phyloP scores from a whole-genome alignment of 148 eudicot species.

The Drosera capensis region DNA sequence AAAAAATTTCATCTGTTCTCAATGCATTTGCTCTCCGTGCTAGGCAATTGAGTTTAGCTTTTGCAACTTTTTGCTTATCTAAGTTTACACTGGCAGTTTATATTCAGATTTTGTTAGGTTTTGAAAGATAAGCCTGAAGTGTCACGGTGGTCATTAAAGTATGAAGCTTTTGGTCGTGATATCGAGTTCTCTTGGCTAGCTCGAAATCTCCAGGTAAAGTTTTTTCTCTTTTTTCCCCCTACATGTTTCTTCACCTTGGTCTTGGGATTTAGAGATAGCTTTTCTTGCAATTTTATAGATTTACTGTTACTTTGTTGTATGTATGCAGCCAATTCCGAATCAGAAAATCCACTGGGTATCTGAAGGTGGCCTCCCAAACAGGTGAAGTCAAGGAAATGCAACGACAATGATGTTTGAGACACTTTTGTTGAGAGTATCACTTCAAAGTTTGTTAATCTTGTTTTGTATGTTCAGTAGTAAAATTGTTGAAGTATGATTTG shows the following conservation, averaged over 20 bases:
- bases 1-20: too few relatives aligned
- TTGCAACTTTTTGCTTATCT: constrained; percentile 2
- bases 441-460: not conserved
- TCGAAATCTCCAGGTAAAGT: constrained; percentile 92
- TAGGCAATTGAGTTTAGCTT: too few relatives aligned
- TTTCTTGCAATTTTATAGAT: too few relatives aligned
- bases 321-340: constrained; percentile 72
- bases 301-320: too few relatives aligned
- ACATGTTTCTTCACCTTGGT: not conserved
- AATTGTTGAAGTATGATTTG: constrained; percentile 2
- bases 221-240: not conserved
- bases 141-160: constrained; percentile 78
- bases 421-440: too few relatives aligned
- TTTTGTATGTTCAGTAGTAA: not conserved
- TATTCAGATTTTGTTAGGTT: constrained; percentile 18
- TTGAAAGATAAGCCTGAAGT: constrained; percentile 76
- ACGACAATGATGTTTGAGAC: not conserved
- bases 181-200: constrained; percentile 97
- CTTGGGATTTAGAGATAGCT: constrained; percentile 3
- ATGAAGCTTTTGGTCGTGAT: constrained; percentile 77
- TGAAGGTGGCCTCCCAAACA: constrained; percentile 84
- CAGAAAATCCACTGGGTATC: constrained; percentile 98
- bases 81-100: not conserved
- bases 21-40: too few relatives aligned
- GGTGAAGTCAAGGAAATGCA: constrained; percentile 21